Conservation (phyloP, 2,329 filamentous ascomycete genomes). For the Cytospora chrysosperma region DNA sequence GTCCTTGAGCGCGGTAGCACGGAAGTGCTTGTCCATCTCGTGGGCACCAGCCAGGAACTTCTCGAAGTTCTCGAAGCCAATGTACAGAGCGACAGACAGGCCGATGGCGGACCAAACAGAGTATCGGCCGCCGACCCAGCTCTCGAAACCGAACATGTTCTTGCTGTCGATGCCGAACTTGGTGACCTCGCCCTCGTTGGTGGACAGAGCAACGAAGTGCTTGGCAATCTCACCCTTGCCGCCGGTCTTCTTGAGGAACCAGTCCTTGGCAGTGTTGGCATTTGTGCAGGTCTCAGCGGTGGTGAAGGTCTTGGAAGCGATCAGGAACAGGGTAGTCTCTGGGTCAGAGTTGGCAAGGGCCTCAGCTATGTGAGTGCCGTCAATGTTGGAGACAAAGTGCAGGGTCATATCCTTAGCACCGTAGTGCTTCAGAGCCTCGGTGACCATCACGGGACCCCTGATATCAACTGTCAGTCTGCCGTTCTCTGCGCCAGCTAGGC, state of each 20-base stretch:
- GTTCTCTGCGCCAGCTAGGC: neutral
- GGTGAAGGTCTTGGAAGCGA: slow-evolving; percentile 99
- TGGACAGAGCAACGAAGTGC: slow-evolving; percentile 97
- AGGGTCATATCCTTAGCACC: slow-evolving; percentile 81
- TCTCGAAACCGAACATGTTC: slow-evolving; percentile 99
- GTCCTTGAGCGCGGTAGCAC: slow-evolving; percentile 81
- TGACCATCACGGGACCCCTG: slow-evolving; percentile 97
- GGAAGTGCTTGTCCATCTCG: slow-evolving; percentile 99
- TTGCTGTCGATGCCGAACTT: slow-evolving; percentile 98
- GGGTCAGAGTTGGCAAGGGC: slow-evolving; percentile 85
- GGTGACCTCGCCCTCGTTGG: slow-evolving; percentile 90
- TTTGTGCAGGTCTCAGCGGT: slow-evolving; percentile 97
- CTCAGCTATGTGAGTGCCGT: slow-evolving; percentile 96
- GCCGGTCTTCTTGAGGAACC: slow-evolving; percentile 84
- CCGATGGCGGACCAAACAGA: slow-evolving; percentile 99
- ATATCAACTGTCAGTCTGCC: slow-evolving; percentile 29
- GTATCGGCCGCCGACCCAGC: slow-evolving; percentile 97
- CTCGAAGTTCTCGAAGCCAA: slow-evolving; percentile 97
- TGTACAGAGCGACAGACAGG: slow-evolving; percentile 88
- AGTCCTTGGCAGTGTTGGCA: slow-evolving; percentile 92
- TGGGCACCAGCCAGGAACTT: slow-evolving; percentile 93
- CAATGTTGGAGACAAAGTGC: slow-evolving; percentile 99
- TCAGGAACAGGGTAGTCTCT: slow-evolving; percentile 97
- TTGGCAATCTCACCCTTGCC: slow-evolving; percentile 88
- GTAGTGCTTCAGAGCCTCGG: slow-evolving; percentile 95